Base-by-base conservation (phyloP, 768 basidiomycete genomes). In the Candolleomyces aberdarensis region DNA sequence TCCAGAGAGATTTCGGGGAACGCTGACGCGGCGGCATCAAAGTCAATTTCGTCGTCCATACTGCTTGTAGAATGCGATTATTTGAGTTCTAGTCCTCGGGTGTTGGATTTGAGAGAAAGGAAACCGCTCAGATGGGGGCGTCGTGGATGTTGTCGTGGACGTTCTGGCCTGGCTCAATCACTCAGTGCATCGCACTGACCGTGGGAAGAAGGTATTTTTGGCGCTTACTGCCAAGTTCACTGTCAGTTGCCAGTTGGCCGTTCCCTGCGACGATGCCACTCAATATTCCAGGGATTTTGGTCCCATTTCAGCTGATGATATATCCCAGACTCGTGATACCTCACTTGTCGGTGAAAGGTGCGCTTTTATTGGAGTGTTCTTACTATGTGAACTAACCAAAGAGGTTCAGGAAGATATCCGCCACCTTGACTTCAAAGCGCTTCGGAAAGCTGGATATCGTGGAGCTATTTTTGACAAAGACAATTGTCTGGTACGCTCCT, bases 391-490 rank as follows among this genome's bases (percentile, higher is more conserved):
- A 57, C 54, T 41, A 19, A 70, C 63, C 57, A 62, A 50, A 62
- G 56, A 63, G 57, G 67, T 74, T 64, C 76, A 88, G 87, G 70
- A 80, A 91, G 92, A 92, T 70, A 92, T 96, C 67, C 90, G 92
- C 79, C 82, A 88, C 64, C 80, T 96, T 67, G 85, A 96, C 73
- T 94, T 93, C 78, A 65, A 66, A 9, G 85, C 85, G 41, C 78
- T 98, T 43, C 82, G 82, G 59, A 78, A 79, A 59, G 85, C 87
- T 8, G 94, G 96, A 5, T 95, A 93, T 70, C 84, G 86, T 50
- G 94, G 91, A n/a, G 92, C 89, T 3, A 86, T 99, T 1, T 90
- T 98, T 65, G 96, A 98, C 81, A 98, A 98, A 75, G 96, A 99
- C 70, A 98, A 99, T 67, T 98, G 96, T 69, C 75, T 98, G 65